Evolutionary conservation across 176 grass and related monocot species (phyloP), one percentile per base, ranked within the genome.

Genomic region (Zoysia japonica): DNA sequence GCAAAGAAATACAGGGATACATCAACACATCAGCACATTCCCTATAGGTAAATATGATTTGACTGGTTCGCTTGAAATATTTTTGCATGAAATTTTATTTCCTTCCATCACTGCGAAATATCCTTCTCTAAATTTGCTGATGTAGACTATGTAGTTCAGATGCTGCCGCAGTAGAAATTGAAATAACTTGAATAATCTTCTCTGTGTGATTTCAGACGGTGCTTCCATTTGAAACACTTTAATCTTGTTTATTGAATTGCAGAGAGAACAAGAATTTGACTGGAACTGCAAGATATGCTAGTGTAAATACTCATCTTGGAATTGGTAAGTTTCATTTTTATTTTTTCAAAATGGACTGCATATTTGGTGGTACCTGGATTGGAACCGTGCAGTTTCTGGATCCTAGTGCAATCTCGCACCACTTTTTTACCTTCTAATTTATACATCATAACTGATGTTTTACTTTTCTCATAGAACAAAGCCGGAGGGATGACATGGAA

Each of bases 401-500:
- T 67, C 54, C 5, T 73, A 42, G 11, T 14, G 69, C 62, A 7
- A 11, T 71, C 3, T 62, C 35, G 71, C 62, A 41, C 57, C 6
- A 41, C 56, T 57, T 61, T 20, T 5, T 55, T 16, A 43, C 36
- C 44, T 54, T 38, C 47, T 47, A 3, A 8, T 76, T 74, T 47
- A 13, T 51, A 17, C 80, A 64, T n/a, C 45, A 60, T 44, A 51
- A 41, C 72, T 38, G 77, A 79, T 88, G 78, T 77, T 75, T 35
- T 76, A 44, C 80, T 59, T 68, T 38, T 73, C 47, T 73, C 62
- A 14, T 49, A 97, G 93, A 97, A 78, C 93, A 97, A 97, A 97
- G 93, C 83, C 83, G 93, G 83, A 97, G 93, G 90, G 93, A 97
- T 74, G 93, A 97, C 80, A 84, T 97, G 76, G 93, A 96, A 82